Evolutionary conservation across 345 rosid genomes (phyloP), one percentile per base, ranked within the genome.

Genomic region (Viola odorata): DNA sequence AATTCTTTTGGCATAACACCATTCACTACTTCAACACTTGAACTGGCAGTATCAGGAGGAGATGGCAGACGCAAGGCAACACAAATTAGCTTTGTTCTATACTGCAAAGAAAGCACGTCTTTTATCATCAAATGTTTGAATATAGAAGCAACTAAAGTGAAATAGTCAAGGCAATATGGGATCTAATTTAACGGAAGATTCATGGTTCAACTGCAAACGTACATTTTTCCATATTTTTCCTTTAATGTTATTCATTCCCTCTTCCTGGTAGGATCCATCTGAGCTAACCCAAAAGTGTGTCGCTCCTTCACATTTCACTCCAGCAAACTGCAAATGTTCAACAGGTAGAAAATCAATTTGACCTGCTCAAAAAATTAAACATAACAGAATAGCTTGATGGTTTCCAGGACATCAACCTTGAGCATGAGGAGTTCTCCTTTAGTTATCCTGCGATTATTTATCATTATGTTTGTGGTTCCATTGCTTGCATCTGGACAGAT

Each of bases 221-320:
- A 87, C 99, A 81, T 72, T 88, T 40, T 41, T 55, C 99, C 99
- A 94, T 63, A 90, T 76, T 53, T 61, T 59, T 16, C 91, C 91
- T 40, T 60, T 64, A 12, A 50, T 5, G 52, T 75, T 74, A 0
- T 45, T 80, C 83, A 84, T 94, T 66, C 99, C 97, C 76, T 82
- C 99, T 80, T 87, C 96, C 63, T 11, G 68, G 67, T 81, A 88
- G 37, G 50, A 67, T 56, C 99, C 97, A 61, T 85, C 90, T 37
- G 82, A 68, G 64, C 66, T 66, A 54, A 90, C 75, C 95, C 89
- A 90, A 65, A 80, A 81, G 69, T 79, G 79, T 68, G 79, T 86
- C 16, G 61, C 61, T 56, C 91, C 95, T 81, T 83, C 90, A 70
- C 95, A 88, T 56, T 80, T 82, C 68, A 86, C 91, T 53, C 85